Conservation (phyloP, 2,329 filamentous ascomycete genomes). For the Hymenoscyphus linearis region DNA sequence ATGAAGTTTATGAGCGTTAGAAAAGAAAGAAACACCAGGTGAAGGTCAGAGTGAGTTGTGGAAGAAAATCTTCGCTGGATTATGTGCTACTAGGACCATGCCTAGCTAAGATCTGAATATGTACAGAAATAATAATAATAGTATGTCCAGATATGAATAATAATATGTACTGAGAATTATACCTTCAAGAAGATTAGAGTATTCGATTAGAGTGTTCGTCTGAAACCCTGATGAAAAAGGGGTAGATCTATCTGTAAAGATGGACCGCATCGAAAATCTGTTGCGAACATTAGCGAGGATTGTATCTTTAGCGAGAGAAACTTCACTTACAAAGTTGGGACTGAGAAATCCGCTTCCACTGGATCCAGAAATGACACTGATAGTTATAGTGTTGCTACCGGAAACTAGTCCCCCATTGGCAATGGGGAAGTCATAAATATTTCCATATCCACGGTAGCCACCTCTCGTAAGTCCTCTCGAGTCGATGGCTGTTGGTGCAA, state of each 20-base stretch:
- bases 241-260: background rate
- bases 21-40: too few species aligned
- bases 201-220: background rate
- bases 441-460: conserved; percentile 57
- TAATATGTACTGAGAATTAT: background rate
- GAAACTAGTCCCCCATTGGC: conserved; percentile 52
- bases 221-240: background rate
- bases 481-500: conserved; percentile 57
- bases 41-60: too few species aligned
- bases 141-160: background rate
- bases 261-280: background rate
- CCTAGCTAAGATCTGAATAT: too few species aligned
- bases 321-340: conserved; percentile 47
- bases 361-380: conserved; percentile 54
- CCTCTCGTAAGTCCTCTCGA: conserved; percentile 61
- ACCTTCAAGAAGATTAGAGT: background rate
- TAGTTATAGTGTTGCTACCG: conserved; percentile 60
- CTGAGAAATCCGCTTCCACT: conserved; percentile 49
- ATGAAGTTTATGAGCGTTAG: too few species aligned
- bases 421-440: conserved; percentile 58
- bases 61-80: background rate
- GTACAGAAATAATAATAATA: too few species aligned
- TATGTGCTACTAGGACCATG: background rate
- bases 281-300: background rate
- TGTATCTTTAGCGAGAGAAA: background rate